These are phyloP conservation scores for Saposhnikovia divaricata DNA, from an alignment of 129 eudicot species.

Conservation along the genomic window DNA sequence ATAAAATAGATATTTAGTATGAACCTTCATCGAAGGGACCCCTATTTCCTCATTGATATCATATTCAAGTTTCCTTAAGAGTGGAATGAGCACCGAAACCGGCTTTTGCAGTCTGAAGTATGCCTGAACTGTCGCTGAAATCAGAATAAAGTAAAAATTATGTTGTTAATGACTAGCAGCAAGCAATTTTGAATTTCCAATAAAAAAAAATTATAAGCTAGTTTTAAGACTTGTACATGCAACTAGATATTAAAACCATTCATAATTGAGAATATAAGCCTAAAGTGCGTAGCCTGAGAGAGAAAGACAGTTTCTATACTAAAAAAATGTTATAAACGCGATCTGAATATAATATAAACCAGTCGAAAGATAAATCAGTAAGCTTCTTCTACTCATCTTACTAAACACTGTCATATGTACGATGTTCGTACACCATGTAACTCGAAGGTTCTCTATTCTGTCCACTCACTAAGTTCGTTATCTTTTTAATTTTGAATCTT, in stretches of 20 bases:
- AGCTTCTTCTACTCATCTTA: neutral
- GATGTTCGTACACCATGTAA: neutral
- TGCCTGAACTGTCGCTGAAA: slow-evolving; percentile 65
- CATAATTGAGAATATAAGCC: neutral
- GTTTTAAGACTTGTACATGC: neutral
- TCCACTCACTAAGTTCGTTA: neutral
- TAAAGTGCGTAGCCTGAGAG: neutral
- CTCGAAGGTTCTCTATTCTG: neutral
- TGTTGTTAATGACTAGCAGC: neutral
- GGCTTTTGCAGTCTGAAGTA: slow-evolving; percentile 61
- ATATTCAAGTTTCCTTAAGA: slow-evolving; percentile 55
- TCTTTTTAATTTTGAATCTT: neutral
- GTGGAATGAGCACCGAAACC: slow-evolving; percentile 47
- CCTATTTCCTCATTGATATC: slow-evolving; percentile 68
- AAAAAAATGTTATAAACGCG: too few species aligned
- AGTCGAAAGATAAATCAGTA: neutral
- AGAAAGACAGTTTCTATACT: too few species aligned
- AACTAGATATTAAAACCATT: neutral
- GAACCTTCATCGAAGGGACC: slow-evolving; percentile 58
- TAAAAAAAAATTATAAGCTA: neutral
- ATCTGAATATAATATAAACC: neutral
- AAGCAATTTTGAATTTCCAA: neutral
- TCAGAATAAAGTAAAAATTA: slow-evolving; percentile 2
- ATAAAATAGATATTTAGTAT: slow-evolving; percentile 11
- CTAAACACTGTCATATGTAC: neutral